Evolutionary conservation across 2,329 filamentous ascomycete species (phyloP), one percentile per base, ranked within the genome.

Genomic region (Aplosporella prunicola): DNA sequence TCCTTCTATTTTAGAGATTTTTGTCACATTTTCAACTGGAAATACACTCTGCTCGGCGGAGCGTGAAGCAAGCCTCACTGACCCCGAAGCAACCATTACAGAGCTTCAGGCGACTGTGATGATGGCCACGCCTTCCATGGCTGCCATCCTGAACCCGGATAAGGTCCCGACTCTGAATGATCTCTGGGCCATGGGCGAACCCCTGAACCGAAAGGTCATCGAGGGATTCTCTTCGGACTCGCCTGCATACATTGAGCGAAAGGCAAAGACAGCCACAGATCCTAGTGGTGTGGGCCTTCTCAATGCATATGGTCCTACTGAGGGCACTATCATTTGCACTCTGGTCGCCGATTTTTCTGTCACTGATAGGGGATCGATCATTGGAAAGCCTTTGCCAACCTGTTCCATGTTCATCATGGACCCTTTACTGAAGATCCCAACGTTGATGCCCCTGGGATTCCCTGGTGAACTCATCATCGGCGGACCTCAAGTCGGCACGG

Each of bases 1-100:
- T 51, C 71, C 93, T 3, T 93, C 85, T 1, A 82, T 93, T 0
- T 93, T 93, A 52, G 87, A 93, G 51, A 88, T 93, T 9, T 89
- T 93, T 54, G 93, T 85, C 49, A 68, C 85, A 0, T 93, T 85
- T 80, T 72, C 74, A 29, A 69, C 71, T 20, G 85, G 85, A 4
- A 84, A 88, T 66, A 82, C 80, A 41, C 66, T 94, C 10, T 93
- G 83, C 51, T 76, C 82, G 2, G 80, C 78, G 0, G 72, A 68
- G 1, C 86, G 88, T 46, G 82, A 91, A 47, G 71, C 75, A 2
- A 60, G 93, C 1, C 85, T 89, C 49, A 68, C 68, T 26, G 78
- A 93, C 48, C 63, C 93, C 5, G 82, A 87, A 53, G 56, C 62
- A 11, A 67, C 76, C 0, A 82, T 93, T 39, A 68, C 75, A 3